Conservation (phyloP, 352 stramenopile genomes). For the Globisporangium yorkense region DNA sequence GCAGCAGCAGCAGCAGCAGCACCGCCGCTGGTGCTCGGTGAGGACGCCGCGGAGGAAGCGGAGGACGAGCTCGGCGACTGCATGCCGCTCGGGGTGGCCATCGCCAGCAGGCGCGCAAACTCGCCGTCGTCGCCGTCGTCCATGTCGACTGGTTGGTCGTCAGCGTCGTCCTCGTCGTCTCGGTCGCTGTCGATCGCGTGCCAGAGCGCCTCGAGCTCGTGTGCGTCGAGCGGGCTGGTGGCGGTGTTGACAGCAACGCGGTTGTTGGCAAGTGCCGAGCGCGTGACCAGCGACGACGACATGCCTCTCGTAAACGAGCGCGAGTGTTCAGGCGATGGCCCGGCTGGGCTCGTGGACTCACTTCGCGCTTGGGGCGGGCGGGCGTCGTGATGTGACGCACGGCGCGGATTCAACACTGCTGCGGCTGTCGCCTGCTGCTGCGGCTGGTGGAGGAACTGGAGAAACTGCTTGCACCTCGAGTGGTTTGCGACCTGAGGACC, state of each 20-base stretch:
- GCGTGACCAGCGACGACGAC: not conserved
- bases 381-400: slow-evolving; percentile 1
- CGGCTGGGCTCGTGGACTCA: not conserved
- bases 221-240: not conserved
- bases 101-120: not conserved
- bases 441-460: not conserved
- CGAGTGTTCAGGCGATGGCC: not conserved
- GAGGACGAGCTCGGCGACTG: not conserved
- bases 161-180: not conserved
- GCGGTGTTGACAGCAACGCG: too few species aligned
- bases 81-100: not conserved
- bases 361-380: not conserved
- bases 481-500: not conserved
- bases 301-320: too few species aligned
- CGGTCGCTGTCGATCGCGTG: not conserved
- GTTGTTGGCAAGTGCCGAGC: not conserved
- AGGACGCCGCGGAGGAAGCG: not conserved
- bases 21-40: not conserved
- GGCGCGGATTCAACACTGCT: not conserved
- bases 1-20: not conserved
- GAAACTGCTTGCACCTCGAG: not conserved
- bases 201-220: slow-evolving; percentile 8
- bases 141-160: not conserved
- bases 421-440: not conserved
- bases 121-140: not conserved